Percentiles rank a stretch among this genome's conserved stretches.
phyloP scores from a whole-genome alignment of 768 basidiomycete species.

The Tulasnella calospora region DNA sequence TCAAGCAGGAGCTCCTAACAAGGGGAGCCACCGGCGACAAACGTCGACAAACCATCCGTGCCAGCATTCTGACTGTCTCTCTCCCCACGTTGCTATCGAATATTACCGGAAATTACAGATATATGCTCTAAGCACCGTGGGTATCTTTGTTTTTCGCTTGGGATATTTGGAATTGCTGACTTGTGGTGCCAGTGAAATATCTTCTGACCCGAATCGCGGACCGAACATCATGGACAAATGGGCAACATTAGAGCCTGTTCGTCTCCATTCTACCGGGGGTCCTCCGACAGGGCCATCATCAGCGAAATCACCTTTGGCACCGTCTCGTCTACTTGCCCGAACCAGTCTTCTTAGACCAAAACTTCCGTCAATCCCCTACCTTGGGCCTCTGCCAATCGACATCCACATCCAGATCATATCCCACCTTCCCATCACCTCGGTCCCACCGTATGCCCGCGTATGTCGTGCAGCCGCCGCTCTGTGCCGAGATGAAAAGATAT shows the following conservation, averaged over 20 bases:
- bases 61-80: slow-evolving; percentile 2
- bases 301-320: background rate
- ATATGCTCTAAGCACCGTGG: background rate
- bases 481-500: slow-evolving; percentile 65
- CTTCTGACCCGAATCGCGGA: background rate
- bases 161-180: background rate
- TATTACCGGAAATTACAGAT: background rate
- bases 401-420: slow-evolving; percentile 70
- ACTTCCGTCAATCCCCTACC: slow-evolving; percentile 35
- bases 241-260: slow-evolving; percentile 72
- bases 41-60: background rate
- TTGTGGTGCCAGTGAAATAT: background rate
- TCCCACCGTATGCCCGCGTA: slow-evolving; percentile 66
- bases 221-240: slow-evolving; percentile 68
- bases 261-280: slow-evolving; percentile 36
- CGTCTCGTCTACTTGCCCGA: slow-evolving; percentile 16
- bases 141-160: background rate
- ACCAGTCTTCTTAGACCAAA: slow-evolving; percentile 9
- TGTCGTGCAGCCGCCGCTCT: slow-evolving; percentile 61
- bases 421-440: slow-evolving; percentile 71
- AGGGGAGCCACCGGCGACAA: background rate
- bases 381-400: slow-evolving; percentile 76
- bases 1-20: background rate
- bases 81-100: slow-evolving; percentile 2
- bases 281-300: background rate